Conservation (phyloP, 2,329 filamentous ascomycete genomes). For the Hysterium pulicare region DNA sequence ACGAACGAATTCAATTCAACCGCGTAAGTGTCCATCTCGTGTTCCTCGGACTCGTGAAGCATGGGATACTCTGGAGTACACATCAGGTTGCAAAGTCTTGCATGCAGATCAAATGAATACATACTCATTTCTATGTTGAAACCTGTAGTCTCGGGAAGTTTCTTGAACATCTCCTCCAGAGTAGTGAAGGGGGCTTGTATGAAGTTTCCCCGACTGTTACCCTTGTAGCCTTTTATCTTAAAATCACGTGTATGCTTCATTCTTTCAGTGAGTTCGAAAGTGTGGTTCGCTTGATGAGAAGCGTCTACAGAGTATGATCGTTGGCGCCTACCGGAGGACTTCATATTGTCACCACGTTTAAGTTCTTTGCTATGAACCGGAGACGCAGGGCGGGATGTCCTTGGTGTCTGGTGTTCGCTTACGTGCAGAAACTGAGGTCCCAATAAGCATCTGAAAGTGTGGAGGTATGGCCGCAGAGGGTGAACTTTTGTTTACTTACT, state of each 20-base stretch:
- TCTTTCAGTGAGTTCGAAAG: constrained; percentile 67
- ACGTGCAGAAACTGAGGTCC: constrained; percentile 77
- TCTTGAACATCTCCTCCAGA: constrained; percentile 85
- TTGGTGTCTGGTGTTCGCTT: constrained; percentile 55
- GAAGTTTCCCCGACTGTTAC: constrained; percentile 87
- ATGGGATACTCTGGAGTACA: constrained; percentile 74
- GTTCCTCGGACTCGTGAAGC: constrained; percentile 90
- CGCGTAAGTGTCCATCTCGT: constrained; percentile 94
- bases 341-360: constrained; percentile 13
- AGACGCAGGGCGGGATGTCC: constrained; percentile 47
- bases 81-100: constrained; percentile 19
- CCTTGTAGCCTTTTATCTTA: constrained; percentile 93
- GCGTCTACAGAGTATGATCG: constrained; percentile 61
- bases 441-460: too few relatives aligned
- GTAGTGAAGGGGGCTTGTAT: constrained; percentile 97
- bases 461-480: too few relatives aligned
- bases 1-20: constrained; percentile 96
- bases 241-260: constrained; percentile 98
- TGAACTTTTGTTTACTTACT: too few relatives aligned
- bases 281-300: constrained; percentile 42
- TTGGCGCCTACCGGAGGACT: constrained; percentile 29
- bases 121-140: constrained; percentile 96
- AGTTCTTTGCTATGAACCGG: constrained; percentile 28
- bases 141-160: constrained; percentile 76
- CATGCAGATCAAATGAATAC: constrained; percentile 18